Percentiles rank a stretch among this genome's conserved stretches.
Evolutionary conservation across 768 basidiomycete genomes (phyloP).

Genomic region (Fibroporia radiculosa): DNA sequence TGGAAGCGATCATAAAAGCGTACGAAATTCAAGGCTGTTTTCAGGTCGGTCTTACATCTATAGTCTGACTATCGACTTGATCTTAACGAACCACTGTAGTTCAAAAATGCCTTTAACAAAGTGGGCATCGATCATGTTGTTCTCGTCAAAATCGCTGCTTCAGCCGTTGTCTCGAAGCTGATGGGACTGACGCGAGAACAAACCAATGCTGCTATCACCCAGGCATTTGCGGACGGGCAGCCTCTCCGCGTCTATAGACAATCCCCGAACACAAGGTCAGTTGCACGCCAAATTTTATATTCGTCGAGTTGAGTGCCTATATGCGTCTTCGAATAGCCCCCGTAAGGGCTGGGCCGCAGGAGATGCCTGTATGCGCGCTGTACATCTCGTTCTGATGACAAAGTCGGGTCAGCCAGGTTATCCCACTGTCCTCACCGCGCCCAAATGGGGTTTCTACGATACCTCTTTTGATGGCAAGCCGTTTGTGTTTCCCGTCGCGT

Average conservation of each 20-base stretch:
- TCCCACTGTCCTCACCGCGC: constrained; percentile 8
- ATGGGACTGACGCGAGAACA: constrained; percentile 4
- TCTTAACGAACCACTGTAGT: not conserved
- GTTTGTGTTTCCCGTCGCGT: constrained; percentile 5
- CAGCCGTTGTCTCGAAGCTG: constrained; percentile 7
- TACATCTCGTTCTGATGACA: constrained; percentile 9
- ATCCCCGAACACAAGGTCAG: constrained; percentile 9
- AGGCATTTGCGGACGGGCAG: constrained; percentile 10
- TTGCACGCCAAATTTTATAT: not conserved
- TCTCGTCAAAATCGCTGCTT: constrained; percentile 6
- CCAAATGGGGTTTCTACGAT: constrained; percentile 10
- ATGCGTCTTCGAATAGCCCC: constrained; percentile 3
- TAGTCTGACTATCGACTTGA: not conserved
- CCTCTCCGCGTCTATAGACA: constrained; percentile 10
- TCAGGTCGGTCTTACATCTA: constrained; percentile 2
- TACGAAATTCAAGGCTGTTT: constrained; percentile 7
- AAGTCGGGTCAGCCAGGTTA: constrained; percentile 10
- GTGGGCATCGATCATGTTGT: constrained; percentile 11
- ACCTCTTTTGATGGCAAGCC: constrained; percentile 1
- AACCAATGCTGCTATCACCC: constrained; percentile 7
- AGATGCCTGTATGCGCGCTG: constrained; percentile 10
- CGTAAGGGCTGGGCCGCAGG: constrained; percentile 10
- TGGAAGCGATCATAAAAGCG: constrained; percentile 5
- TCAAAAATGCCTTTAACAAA: constrained; percentile 6
- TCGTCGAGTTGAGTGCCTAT: not conserved